Percentiles rank a stretch among this genome's conserved stretches.
Evolutionary conservation across 345 rosid species (phyloP).

Genomic region (Acer saccharum): DNA sequence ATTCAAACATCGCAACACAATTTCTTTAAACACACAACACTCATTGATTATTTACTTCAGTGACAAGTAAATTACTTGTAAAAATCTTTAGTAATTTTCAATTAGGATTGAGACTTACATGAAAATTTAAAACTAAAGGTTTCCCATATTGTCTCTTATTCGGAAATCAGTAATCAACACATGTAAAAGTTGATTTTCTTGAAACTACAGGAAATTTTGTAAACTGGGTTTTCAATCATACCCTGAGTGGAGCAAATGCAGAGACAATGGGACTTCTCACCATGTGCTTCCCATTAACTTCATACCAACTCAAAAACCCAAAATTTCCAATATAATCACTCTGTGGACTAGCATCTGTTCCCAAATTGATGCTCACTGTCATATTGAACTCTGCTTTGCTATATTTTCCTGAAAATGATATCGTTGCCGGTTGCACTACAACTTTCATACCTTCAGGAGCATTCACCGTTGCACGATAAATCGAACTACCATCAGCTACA

Average conservation of each 20-base stretch:
- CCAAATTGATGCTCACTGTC: slow-evolving; percentile 36
- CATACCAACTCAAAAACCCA: slow-evolving; percentile 49
- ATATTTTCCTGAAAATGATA: slow-evolving; percentile 33
- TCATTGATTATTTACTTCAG: no score
- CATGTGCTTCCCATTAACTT: slow-evolving; percentile 37
- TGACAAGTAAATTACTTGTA: background rate
- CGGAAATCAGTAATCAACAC: background rate
- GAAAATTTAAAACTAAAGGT: no score
- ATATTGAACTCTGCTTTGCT: slow-evolving; percentile 39
- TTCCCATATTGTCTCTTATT: no score
- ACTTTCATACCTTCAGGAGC: slow-evolving; percentile 40
- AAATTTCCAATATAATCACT: slow-evolving; percentile 49
- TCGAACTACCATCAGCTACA: slow-evolving; percentile 29
- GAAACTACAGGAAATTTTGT: background rate
- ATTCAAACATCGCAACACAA: background rate
- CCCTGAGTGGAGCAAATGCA: slow-evolving; percentile 31
- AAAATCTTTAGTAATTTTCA: background rate
- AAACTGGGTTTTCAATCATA: no score
- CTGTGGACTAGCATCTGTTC: slow-evolving; percentile 16
- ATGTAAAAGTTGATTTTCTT: background rate
- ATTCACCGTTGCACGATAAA: slow-evolving; percentile 28
- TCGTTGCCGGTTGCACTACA: slow-evolving; percentile 26
- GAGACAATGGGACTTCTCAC: slow-evolving; percentile 53
- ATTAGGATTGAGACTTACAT: no score
- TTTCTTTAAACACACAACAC: background rate